Evolutionary conservation across 2,329 filamentous ascomycete genomes (phyloP).

Genomic region (Emericellopsis atlantica): DNA sequence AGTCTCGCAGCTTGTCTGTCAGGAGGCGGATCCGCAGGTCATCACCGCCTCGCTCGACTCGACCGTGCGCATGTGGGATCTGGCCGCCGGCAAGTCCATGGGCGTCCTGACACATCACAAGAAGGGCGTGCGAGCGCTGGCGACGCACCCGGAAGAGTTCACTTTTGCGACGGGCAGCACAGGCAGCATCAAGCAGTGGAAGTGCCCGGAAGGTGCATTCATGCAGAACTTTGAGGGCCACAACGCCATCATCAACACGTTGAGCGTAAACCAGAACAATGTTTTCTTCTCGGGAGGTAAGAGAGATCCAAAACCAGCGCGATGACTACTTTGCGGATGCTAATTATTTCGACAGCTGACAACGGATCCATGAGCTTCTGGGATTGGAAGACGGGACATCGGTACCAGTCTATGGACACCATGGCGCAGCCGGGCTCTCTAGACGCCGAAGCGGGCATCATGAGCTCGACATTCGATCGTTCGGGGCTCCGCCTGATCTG

Average conservation of each 20-base stretch:
- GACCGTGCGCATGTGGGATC: conserved; percentile 86
- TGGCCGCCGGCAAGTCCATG: conserved; percentile 93
- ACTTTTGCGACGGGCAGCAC: conserved; percentile 92
- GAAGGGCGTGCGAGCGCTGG: conserved; percentile 80
- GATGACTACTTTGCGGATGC: neutral
- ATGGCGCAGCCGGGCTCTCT: conserved; percentile 88
- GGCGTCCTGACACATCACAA: conserved; percentile 96
- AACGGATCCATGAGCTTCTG: conserved; percentile 96
- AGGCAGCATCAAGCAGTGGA: conserved; percentile 97
- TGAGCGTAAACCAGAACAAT: conserved; percentile 89
- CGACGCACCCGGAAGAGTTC: conserved; percentile 82
- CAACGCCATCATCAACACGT: conserved; percentile 89
- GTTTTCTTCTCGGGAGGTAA: conserved; percentile 78
- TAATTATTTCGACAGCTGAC: conserved; percentile 36
- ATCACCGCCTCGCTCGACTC: conserved; percentile 88
- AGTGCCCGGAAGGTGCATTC: conserved; percentile 92
- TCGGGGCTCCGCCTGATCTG: conserved; percentile 84
- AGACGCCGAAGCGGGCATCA: conserved; percentile 88
- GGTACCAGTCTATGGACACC: conserved; percentile 82
- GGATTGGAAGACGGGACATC: conserved; percentile 96
- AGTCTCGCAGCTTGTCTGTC: conserved; percentile 78
- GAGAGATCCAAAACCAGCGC: conserved; percentile 3
- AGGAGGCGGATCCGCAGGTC: conserved; percentile 93
- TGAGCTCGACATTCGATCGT: conserved; percentile 84
- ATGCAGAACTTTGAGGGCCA: conserved; percentile 99